Evolutionary conservation across 2,329 filamentous ascomycete genomes (phyloP).

Genomic region (Calycina herbarum): DNA sequence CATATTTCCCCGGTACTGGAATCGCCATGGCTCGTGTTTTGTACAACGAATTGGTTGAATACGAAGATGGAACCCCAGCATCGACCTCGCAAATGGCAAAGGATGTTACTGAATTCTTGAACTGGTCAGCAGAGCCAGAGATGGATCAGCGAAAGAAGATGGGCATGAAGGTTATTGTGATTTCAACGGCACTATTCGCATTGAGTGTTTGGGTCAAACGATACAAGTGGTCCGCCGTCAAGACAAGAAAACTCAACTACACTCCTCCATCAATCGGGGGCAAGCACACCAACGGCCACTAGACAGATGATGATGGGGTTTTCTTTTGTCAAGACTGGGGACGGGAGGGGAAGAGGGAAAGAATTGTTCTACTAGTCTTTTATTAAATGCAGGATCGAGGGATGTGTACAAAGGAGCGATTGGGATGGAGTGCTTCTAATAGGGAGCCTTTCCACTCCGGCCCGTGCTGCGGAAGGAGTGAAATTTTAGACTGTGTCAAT

Average conservation of each 20-base stretch:
- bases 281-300: slow-evolving; percentile 25
- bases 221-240: slow-evolving; percentile 98
- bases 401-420: slow-evolving; percentile 18
- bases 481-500: slow-evolving; percentile 38
- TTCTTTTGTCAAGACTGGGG: slow-evolving; percentile 30
- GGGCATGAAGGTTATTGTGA: slow-evolving; percentile 92
- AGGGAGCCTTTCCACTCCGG: slow-evolving; percentile 21
- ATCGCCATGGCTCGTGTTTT: slow-evolving; percentile 99
- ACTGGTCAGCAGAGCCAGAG: slow-evolving; percentile 98
- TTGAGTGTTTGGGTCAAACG: slow-evolving; percentile 97
- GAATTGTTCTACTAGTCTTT: slow-evolving; percentile 38
- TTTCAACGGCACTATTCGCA: slow-evolving; percentile 76
- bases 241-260: slow-evolving; percentile 92
- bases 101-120: slow-evolving; percentile 97
- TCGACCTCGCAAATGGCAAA: slow-evolving; percentile 99
- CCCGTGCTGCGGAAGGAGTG: slow-evolving; percentile 19
- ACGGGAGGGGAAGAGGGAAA: slow-evolving; percentile 23
- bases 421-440: slow-evolving; percentile 27
- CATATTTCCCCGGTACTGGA: slow-evolving; percentile 98
- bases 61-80: slow-evolving; percentile 93
- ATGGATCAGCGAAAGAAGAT: slow-evolving; percentile 99
- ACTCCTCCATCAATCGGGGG: slow-evolving; percentile 60
- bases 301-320: slow-evolving; percentile 23
- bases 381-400: slow-evolving; percentile 25
- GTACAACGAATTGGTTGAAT: slow-evolving; percentile 96